Conservation (phyloP, 1,284 basidiomycete genomes). For the Sanghuangporus weigelae region DNA sequence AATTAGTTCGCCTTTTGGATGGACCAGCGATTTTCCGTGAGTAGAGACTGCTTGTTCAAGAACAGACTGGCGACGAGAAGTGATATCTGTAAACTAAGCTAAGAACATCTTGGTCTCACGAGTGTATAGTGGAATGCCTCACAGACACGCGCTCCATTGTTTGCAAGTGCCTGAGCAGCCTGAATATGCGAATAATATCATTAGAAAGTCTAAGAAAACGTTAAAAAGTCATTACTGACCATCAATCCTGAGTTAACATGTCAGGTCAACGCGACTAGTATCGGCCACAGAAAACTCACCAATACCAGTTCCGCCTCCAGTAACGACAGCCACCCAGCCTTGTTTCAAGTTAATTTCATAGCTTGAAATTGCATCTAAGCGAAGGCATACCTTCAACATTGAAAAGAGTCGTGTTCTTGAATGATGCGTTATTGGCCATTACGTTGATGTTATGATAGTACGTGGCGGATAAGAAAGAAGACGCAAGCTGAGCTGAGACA, state of each 20-base stretch:
- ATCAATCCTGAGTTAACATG: background rate
- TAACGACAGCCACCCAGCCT: conserved; percentile 10
- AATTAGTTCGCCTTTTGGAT: conserved; percentile 31
- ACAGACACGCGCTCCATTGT: conserved; percentile 12
- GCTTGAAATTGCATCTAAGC: background rate
- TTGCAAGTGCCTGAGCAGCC: conserved; percentile 5
- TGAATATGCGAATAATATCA: background rate
- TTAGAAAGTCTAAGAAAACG: background rate
- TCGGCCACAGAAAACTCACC: background rate
- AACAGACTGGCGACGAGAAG: conserved; percentile 26
- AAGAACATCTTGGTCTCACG: too few relatives aligned
- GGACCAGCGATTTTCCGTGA: conserved; percentile 25
- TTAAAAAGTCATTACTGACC: background rate
- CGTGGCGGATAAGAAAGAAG: background rate
- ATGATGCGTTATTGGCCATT: conserved; percentile 1
- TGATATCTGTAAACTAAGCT: conserved; percentile 21
- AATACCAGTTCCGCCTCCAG: conserved; percentile 11
- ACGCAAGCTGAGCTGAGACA: background rate
- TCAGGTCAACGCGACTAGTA: background rate
- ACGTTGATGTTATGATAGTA: background rate
- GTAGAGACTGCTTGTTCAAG: conserved; percentile 24
- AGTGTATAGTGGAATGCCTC: background rate
- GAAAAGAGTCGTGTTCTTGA: conserved; percentile 2
- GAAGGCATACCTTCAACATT: conserved; percentile 1
- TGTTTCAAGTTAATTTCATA: background rate